Conservation (phyloP, 2,329 filamentous ascomycete species). For the Curvularia hawaiiensis region DNA sequence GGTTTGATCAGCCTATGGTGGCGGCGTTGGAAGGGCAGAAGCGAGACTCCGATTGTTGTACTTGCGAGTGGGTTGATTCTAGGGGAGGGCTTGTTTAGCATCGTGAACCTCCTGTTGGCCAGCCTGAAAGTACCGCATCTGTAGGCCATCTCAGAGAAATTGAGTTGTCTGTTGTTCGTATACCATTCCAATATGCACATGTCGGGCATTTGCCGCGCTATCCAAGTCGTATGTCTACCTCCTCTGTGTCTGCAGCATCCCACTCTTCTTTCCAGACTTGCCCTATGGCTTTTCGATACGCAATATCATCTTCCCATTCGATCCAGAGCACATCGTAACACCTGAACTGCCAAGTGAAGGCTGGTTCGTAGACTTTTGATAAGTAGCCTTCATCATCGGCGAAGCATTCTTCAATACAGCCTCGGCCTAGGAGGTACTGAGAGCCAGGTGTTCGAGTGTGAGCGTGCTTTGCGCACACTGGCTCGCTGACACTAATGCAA, state of each 20-base stretch:
- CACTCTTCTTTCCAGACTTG: conserved; percentile 12
- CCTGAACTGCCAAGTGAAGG: conserved; percentile 4
- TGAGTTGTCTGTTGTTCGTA: not conserved
- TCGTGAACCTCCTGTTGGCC: conserved; percentile 84
- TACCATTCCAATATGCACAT: not conserved
- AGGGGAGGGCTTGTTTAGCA: conserved; percentile 72
- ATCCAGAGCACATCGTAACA: conserved; percentile 23
- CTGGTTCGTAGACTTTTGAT: not conserved
- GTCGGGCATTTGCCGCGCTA: not conserved
- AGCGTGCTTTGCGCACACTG: not conserved
- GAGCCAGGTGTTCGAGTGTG: not conserved
- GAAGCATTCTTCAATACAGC: not conserved
- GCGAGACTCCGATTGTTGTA: conserved; percentile 83
- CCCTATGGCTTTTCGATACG: conserved; percentile 18
- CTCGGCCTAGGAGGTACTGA: not conserved
- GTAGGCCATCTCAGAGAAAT: conserved; percentile 7
- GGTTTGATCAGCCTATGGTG: conserved; percentile 52
- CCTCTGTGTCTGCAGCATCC: conserved; percentile 12
- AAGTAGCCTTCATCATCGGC: not conserved
- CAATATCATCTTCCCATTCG: conserved; percentile 15
- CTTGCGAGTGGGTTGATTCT: conserved; percentile 88
- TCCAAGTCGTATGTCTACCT: conserved; percentile 19
- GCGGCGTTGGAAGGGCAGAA: conserved; percentile 39
- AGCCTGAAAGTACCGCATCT: conserved; percentile 68
- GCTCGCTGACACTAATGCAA: not conserved